These are phyloP conservation scores for Alnus rubra DNA, from an alignment of 306 rosid species.

Conservation along the genomic window DNA sequence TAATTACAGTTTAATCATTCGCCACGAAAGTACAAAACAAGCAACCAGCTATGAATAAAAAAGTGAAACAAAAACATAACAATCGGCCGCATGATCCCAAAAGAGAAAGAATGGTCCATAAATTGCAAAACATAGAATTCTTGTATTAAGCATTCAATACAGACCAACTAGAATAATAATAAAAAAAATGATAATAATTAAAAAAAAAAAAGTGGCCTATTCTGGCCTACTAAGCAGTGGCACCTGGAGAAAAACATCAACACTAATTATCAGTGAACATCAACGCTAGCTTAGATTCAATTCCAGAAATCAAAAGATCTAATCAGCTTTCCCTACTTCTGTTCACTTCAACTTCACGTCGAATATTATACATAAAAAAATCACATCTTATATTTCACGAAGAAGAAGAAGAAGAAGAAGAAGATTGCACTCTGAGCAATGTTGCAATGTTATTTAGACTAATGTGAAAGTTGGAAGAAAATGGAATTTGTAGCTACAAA, in stretches of 20 bases:
- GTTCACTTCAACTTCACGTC: neutral
- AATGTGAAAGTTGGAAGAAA: neutral
- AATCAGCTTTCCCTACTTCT: neutral
- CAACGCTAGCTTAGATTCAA: neutral
- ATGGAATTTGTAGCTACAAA: too few species aligned
- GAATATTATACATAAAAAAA: neutral
- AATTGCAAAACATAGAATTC: conserved; percentile 6
- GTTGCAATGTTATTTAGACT: neutral
- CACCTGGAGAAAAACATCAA: neutral
- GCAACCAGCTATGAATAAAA: neutral
- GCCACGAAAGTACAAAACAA: neutral
- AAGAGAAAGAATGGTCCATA: conserved; percentile 11
- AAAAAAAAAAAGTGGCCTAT: neutral
- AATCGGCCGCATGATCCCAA: neutral
- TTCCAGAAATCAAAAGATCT: neutral
- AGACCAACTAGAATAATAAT: neutral
- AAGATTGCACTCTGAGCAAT: neutral
- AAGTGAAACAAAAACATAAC: neutral
- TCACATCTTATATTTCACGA: neutral
- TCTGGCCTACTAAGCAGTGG: neutral
- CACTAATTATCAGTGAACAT: neutral
- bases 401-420: neutral
- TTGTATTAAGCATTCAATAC: neutral
- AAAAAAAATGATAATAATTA: too few species aligned
- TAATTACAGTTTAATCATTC: neutral